Evolutionary conservation across 768 basidiomycete genomes (phyloP), one percentile per base, ranked within the genome.

Genomic region (Trametes meyenii): DNA sequence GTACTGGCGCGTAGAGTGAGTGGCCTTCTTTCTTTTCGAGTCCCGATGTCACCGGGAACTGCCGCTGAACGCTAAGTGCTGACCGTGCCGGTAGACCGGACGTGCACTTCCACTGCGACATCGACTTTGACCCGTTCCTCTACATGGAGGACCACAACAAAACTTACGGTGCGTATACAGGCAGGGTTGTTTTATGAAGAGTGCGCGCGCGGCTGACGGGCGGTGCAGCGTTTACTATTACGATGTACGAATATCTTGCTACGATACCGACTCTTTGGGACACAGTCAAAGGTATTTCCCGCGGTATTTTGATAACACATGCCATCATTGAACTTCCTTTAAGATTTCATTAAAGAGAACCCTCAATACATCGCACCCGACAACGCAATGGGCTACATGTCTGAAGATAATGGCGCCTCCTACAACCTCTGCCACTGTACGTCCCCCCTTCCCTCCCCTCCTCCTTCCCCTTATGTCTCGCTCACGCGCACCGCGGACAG

Each of bases 1-100:
- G 79, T 92, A 92, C 73, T 92, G 89, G 90, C 80, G 90, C 14
- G 83, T 92, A 46, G 89, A 91, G 85, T 83, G 58, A 57, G 78
- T 72, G 1, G 13, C 51, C 64, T 1, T 8, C 4, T 29, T 5
- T 16, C 26, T 3, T 3, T 4, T 3, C n/a, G 40, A 33, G 4
- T 21, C 12, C 26, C 10, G 10, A 26, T 39, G 4, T 44, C 16
- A 5, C 16, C 29, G 29, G 29, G 29, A 33, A 33, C 4, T 33
- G 4, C 29, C 4, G 29, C 3, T 33, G 29, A 33, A 33, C 29
- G 19, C 7, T 52, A 12, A 13, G 29, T 17, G 10, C 38, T 43
- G 21, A 43, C 61, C 45, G 21, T 35, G 23, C 49, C 19, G 3
- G 12, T 23, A 88, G 87, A 64, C 89, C 90, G 2, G 81, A 84